Evolutionary conservation across 2,329 filamentous ascomycete genomes (phyloP), one percentile per base, ranked within the genome.

Genomic region (Exophiala sp.): DNA sequence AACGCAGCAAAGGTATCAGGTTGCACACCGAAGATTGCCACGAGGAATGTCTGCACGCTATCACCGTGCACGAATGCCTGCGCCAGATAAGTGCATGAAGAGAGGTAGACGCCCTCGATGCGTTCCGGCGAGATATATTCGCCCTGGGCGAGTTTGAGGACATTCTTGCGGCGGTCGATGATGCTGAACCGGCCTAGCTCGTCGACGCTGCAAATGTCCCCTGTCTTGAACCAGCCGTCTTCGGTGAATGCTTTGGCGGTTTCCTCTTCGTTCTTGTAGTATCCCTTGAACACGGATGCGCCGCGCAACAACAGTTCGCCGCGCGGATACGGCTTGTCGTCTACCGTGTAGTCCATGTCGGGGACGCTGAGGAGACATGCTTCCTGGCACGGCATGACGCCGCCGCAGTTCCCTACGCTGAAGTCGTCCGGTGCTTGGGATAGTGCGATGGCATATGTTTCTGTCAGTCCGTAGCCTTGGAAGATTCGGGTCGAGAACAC

Each of bases 71-170:
- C 87, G 65, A 88, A 96, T 2, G 84, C 89, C 64, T 85, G 85
- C 18, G 82, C 79, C 21, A 97, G 72, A 60, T 90, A 82, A 58
- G 80, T 84, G 56, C 83, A 83, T 70, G 85, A 89, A 56, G 86
- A 88, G 56, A 94, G 76, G 68, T 90, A 94, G 29, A 95, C 85
- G 67, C 95, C 96, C 75, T 98, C 93, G 64, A 98, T 88, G 50
- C 90, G 87, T 73, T 98, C 93, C 11, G 93, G 93, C 1, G 90
- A 95, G 63, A 98, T 88, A 71, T 98, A 98, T 73, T 98, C 93
- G 67, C 93, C 93, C 70, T 98, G 93, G 0, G 91, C 84, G 48
- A 98, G 81, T 78, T 98, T 98, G 65, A 98, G 81, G n/a, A 98
- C 88, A 70, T 97, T 97, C 85, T 98, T 98, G 72, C 89, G 85